Base-by-base conservation (phyloP, 495 filamentous ascomycete genomes). In the Penicillium taxi region DNA sequence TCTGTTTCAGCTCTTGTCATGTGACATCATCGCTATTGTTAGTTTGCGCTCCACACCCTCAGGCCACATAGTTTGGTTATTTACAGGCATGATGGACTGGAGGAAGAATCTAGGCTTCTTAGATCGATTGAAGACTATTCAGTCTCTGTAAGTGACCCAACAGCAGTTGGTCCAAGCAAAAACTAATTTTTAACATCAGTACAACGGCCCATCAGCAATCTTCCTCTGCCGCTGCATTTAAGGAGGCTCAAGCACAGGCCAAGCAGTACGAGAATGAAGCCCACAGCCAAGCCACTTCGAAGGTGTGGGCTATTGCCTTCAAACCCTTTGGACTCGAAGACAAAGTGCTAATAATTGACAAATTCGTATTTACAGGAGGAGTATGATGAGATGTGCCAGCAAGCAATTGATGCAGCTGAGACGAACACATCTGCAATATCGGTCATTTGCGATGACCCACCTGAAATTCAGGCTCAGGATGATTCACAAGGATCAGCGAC, bases 41-140 rank as follows among this genome's bases (percentile, higher is more conserved):
- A n/a, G n/a, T n/a, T n/a, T n/a, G n/a, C n/a, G 13, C 12, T 29
- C 6, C 20, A 22, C 19, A 3, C n/a, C n/a, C n/a, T n/a, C n/a
- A n/a, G n/a, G n/a, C n/a, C n/a, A n/a, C n/a, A n/a, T n/a, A n/a
- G 11, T 15, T 32, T 16, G 22, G 20, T 25, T 25, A n/a, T 32
- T 6, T 35, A 35, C 20, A 35, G 39, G 24, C 32, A 55, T 68
- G 60, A 68, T 65, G 47, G 55, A 58, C 14, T 69, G 65, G 65
- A 64, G 47, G 35, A 49, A 47, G 9, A 22, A 43, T 2, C 39
- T 78, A 37, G 61, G 61, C 8, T 78, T 80, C 47, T 61, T 72
- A 13, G 70, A 73, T 26, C 58, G 75, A 33, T 52, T 80, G 32
- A 53, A 52, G 26, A 50, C 52, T 9, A 70, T 75, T 31, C 63